Base-by-base conservation (phyloP, 805 yeast genomes). In the Kregervanrija fluxuum region DNA sequence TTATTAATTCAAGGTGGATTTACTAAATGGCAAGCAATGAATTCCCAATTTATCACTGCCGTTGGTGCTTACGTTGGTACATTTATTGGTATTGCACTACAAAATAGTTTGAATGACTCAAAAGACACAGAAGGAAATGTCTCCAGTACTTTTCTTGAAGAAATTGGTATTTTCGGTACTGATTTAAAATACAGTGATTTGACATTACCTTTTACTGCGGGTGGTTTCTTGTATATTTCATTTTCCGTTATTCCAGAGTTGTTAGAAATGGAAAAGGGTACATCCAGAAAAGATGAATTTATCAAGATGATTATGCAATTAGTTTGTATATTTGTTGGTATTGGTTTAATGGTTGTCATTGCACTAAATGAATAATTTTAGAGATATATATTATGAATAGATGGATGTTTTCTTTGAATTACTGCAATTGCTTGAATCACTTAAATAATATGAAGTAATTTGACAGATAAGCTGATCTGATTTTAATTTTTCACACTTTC, bases 241-340 rank as follows among this genome's bases (percentile, higher is more conserved):
- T 81, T 82, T 16, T 83, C 85, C 38, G 83, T 84, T n/a, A 75
- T 84, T 34, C 91, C 93, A 1, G 88, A 83, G 54, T 60, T 84
- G 16, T 61, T 84, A 38, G 80, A 75, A 53, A 51, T 73, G 3
- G 64, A 61, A 14, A 48, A 50, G 4, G 61, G 60, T 6, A 60
- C 64, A 13, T 53, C 71, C 11, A 68, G 71, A 51, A 42, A 47
- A 8, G 58, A 64, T 31, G 81, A 73, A 49, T 35, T 68, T 6
- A 41, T 52, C 31, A 69, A 63, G 38, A 74, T 73, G 35, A 4
- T 68, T 3, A 55, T 60, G 3, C 88, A 83, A 57, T 50, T 80
- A 35, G 41, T 66, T 13, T 76, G 74, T 35, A 65, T 79, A 44
- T 52, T 69, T 14, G 60, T 73, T 14, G 90, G 90, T 1, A 69